A percentile compares a stretch with the other conserved stretches of the same genome.
phyloP scores from a whole-genome alignment of 805 yeast species.

The Clavispora fructus region DNA sequence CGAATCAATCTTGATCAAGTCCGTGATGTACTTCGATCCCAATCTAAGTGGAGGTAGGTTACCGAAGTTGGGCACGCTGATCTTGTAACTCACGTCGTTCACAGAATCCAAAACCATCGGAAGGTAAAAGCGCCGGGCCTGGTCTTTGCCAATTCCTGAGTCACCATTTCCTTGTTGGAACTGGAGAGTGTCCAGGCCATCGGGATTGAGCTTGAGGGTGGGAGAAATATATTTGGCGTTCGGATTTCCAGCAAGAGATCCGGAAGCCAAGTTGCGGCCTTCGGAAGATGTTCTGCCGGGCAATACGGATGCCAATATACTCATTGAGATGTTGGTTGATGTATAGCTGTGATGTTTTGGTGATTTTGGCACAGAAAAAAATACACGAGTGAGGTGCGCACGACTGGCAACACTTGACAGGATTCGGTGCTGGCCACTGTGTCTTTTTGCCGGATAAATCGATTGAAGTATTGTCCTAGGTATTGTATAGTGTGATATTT shows the following conservation, averaged over 20 bases:
- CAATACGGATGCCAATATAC: slow-evolving; percentile 16
- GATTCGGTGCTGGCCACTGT: too few relatives aligned
- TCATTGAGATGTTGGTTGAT: slow-evolving; percentile 8
- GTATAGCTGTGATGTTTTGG: slow-evolving; percentile 1
- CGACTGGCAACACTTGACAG: not conserved
- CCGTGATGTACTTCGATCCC: slow-evolving; percentile 60
- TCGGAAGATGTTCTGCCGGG: slow-evolving; percentile 7
- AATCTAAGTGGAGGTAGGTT: slow-evolving; percentile 49
- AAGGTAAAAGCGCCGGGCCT: slow-evolving; percentile 25
- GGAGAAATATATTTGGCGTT: slow-evolving; percentile 25
- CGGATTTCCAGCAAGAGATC: slow-evolving; percentile 1
- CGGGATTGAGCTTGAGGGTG: slow-evolving; percentile 25
- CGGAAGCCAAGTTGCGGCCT: not conserved
- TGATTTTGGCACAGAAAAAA: slow-evolving; percentile 1
- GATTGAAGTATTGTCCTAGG: too few relatives aligned
- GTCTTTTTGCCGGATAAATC: too few relatives aligned
- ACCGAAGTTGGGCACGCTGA: slow-evolving; percentile 45
- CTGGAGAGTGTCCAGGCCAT: slow-evolving; percentile 21
- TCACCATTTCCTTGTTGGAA: slow-evolving; percentile 24
- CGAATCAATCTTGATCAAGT: slow-evolving; percentile 53
- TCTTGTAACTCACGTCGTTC: slow-evolving; percentile 39
- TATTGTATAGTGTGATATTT: too few relatives aligned
- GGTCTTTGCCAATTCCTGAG: slow-evolving; percentile 18
- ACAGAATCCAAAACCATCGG: slow-evolving; percentile 30
- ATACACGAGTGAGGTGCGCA: not conserved